Base-by-base conservation (phyloP, 2,329 filamentous ascomycete genomes). In the Talaromyces sp. region DNA sequence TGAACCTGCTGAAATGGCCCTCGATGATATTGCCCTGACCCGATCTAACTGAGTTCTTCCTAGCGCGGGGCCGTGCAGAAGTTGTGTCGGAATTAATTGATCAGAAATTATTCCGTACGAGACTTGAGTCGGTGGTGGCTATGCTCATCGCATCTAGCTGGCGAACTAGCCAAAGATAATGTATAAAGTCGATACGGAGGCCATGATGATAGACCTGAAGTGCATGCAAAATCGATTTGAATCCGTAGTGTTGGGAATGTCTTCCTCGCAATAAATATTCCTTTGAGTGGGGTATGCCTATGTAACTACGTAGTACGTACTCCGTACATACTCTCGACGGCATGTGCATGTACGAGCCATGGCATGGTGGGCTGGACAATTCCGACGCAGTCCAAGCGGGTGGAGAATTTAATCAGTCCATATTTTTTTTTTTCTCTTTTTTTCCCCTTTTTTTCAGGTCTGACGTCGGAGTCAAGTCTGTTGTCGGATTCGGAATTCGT, bases 401-500 rank as follows among this genome's bases (percentile, higher is more conserved):
- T 54, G 50, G 50, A 54, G 31, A 54, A 54, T 12, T 35, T 37
- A 54, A 35, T 54, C 48, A 28, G 28, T 14, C 50, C 50, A 54
- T 31, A 35, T n/a, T 16, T 18, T 18, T 21, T 48, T n/a, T n/a
- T n/a, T n/a, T n/a, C n/a, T n/a, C n/a, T n/a, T n/a, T n/a, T n/a
- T n/a, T n/a, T n/a, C n/a, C n/a, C n/a, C n/a, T n/a, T n/a, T n/a
- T n/a, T 52, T 21, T 18, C 18, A 18, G 46, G 4, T n/a, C 16
- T 54, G 50, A 35, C 18, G 57, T 39, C 57, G 57, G 57, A 9
- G 42, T 59, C 57, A 25, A 37, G 28, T 35, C 28, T 35, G 18
- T 31, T 28, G 11, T 54, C 28, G 50, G 50, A 35, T 54, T 54
- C 50, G 50, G 50, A 54, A n/a, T 54, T 37, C 57, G 57, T 50